Base-by-base conservation (phyloP, 768 basidiomycete genomes). In the Amanita jacksonii region DNA sequence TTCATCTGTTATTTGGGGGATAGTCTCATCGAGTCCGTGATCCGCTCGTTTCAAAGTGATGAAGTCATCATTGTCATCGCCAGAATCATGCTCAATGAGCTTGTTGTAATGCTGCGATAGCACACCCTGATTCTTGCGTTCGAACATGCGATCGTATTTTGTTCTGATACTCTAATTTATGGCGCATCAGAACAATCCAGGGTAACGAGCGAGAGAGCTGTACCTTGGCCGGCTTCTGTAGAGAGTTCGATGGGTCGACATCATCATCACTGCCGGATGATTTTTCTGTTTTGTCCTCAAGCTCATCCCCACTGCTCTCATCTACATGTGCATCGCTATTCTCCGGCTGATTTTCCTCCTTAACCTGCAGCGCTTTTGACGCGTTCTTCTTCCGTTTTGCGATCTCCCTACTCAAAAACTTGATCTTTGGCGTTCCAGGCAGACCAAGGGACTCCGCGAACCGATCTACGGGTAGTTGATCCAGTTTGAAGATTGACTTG, bases 61-160 rank as follows among this genome's bases (percentile, higher is more conserved):
- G 59, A 99, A 97, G 43, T 96, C 93, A 10, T 61, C 74, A 10
- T 65, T 68, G 22, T 57, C 54, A 8, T 57, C 63, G 9, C 60
- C 67, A 7, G 62, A 66, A 32, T 67, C 68, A 51, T 82, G 82
- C 49, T 88, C 85, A 48, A 98, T 69, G 30, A 99, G 79, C 56
- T 88, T 90, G 46, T 69, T 73, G 65, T 96, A 97, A 61, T 96
- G 92, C 48, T 81, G 77, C 0, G 92, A 90, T 24, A 97, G 73
- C 38, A 97, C 81, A 50, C 80, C 83, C 60, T 96, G 93, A 58
- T 96, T 97, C 61, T 89, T 94, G 45, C 93, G 79, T 56, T 87
- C 85, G 58, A 97, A 98, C 92, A 99, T 97, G 41, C 89, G 79
- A 62, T 97, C 94, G 60, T 97, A 96, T 64, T 94, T 97, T 2